Base-by-base conservation (phyloP, 2,329 filamentous ascomycete genomes). In the Kalmusia sp. region DNA sequence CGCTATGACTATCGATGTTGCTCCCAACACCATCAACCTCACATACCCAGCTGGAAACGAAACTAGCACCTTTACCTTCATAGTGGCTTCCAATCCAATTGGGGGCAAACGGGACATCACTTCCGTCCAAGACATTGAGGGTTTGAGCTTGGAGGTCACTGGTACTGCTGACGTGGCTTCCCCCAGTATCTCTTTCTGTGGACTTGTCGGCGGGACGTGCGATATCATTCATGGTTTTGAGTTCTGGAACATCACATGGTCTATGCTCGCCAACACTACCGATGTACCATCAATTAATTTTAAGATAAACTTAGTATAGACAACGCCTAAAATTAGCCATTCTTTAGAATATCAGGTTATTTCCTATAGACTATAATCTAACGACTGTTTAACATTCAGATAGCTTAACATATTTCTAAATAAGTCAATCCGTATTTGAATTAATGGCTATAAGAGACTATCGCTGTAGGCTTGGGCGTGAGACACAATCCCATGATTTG, bases 41-140 rank as follows among this genome's bases (percentile, higher is more conserved):
- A 77, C 79, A 0, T 86, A 85, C 56, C 82, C 83, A 0, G 58
- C 72, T 17, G 82, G 82, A 6, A 80, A 76, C 38, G 63, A 73
- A 1, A 67, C 69, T 4, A 81, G 80, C 8, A 65, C 77, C 21
- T 84, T 84, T 59, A 77, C 72, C 6, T 71, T 84, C 11, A 60
- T 80, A 6, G 72, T 83, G 0, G 77, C 37, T 22, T 46, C 41
- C 12, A 46, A 46, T 14, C 41, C 41, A 8, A 21, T 46, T 12
- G 41, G 41, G 7, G 41, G 41, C 17, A 46, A 46, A 22, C 41
- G 41, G 22, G 41, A 46, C n/a, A 46, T 46, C 14, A 15, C 41
- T 34, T 22, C 28, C n/a, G 17, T 46, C 7, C 27, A 22, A n/a
- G 41, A 46, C 14, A 46, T 46, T 15, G 28, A 46, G 12, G 41